phyloP scores from a whole-genome alignment of 495 filamentous ascomycete genomes.

The Neurospora cerealis region DNA sequence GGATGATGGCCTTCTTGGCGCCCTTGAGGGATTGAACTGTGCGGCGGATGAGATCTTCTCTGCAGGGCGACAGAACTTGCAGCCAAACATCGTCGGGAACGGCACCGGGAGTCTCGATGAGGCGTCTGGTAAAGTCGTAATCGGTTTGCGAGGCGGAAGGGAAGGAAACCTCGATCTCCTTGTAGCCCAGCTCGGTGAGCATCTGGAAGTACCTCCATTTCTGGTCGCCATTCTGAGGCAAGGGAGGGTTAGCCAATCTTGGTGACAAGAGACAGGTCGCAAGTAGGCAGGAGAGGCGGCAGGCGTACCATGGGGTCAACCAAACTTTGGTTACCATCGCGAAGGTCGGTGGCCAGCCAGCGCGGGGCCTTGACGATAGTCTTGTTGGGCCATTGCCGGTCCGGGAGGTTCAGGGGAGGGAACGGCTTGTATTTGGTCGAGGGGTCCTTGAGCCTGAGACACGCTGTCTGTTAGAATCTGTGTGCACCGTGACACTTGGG shows the following conservation, averaged over 20 bases:
- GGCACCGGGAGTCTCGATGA: conserved; percentile 77
- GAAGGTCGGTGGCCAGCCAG: conserved; percentile 77
- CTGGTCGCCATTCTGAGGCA: conserved; percentile 70
- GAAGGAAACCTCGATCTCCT: conserved; percentile 96
- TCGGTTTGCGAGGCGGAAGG: conserved; percentile 90
- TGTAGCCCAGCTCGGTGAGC: conserved; percentile 89
- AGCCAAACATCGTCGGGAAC: conserved; percentile 92
- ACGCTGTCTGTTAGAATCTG: conserved; percentile 6
- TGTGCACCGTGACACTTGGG: conserved; percentile 11
- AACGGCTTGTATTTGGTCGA: conserved; percentile 78
- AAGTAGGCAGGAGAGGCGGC: neutral
- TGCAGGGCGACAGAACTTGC: conserved; percentile 88
- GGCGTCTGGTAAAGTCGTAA: conserved; percentile 84
- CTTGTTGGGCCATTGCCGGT: conserved; percentile 89
- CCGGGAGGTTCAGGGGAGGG: conserved; percentile 65
- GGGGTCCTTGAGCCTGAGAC: conserved; percentile 80
- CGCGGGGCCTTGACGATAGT: conserved; percentile 67
- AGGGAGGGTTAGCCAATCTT: conserved; percentile 13
- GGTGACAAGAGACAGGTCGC: neutral
- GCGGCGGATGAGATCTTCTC: conserved; percentile 81
- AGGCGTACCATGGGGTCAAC: conserved; percentile 74
- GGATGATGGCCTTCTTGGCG: conserved; percentile 89
- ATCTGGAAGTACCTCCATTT: conserved; percentile 94
- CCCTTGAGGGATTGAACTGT: conserved; percentile 88
- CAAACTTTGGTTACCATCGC: conserved; percentile 84